phyloP scores from a whole-genome alignment of 352 stramenopile genomes.

The Phytophthora aleatoria region DNA sequence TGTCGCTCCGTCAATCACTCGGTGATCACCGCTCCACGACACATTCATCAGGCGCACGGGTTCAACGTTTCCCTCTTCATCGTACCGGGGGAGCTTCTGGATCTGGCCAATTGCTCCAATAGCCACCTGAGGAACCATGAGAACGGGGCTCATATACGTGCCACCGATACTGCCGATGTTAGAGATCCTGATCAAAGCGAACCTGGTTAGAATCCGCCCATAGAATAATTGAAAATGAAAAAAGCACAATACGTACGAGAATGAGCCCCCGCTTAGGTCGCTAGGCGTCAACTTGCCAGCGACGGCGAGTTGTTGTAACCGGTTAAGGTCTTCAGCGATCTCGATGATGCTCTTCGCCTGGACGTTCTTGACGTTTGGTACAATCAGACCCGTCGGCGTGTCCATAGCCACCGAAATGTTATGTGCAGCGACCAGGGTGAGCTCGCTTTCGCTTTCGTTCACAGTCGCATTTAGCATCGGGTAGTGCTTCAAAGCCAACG shows the following conservation, averaged over 20 bases:
- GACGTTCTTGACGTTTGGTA: constrained; percentile 96
- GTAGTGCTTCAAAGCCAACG: constrained; percentile 93
- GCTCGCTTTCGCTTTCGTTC: constrained; percentile 77
- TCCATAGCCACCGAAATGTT: constrained; percentile 99
- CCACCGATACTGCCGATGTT: constrained; percentile 97
- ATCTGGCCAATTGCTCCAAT: constrained; percentile 98
- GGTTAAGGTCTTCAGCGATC: constrained; percentile 85
- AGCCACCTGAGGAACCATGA: constrained; percentile 95
- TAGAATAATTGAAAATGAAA: background rate
- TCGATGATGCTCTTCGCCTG: constrained; percentile 88
- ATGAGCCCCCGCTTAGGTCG: constrained; percentile 94
- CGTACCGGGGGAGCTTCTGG: constrained; percentile 95
- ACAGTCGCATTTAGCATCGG: constrained; percentile 95
- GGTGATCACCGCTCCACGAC: constrained; percentile 98
- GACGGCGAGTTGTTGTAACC: constrained; percentile 86
- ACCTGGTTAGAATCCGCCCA: constrained; percentile 1
- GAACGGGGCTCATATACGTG: constrained; percentile 97
- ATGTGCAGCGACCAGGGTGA: constrained; percentile 92
- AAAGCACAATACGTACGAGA: constrained; percentile 57
- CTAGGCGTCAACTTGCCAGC: constrained; percentile 76
- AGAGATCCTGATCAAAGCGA: constrained; percentile 57
- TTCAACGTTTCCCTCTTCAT: constrained; percentile 81
- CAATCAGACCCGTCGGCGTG: constrained; percentile 94
- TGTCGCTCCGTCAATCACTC: constrained; percentile 97
- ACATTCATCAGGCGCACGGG: constrained; percentile 95